Base-by-base conservation (phyloP, 305 asterid species). In the Fraxinus albicans region DNA sequence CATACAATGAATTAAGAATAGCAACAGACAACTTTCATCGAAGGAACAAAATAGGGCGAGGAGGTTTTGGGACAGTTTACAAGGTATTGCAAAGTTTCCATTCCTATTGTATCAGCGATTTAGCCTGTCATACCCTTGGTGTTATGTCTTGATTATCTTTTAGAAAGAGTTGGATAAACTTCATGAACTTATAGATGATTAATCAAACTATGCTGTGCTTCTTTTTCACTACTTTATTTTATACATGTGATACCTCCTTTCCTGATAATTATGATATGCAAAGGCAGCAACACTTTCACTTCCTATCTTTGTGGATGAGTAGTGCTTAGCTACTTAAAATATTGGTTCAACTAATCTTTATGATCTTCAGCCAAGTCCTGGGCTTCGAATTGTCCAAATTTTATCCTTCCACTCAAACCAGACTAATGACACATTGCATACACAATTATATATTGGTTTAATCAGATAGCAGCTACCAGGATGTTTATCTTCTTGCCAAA, bases 61-160 rank as follows among this genome's bases (percentile, higher is more conserved):
- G 98, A 86, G 98, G 98, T 83, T 95, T 94, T 80, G 98, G 98
- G 69, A 91, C 89, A 65, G 98, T 95, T 83, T 95, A 91, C 89
- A 95, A 95, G 98, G 98, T 95, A 90, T 79, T 67, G 17, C 77
- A 60, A 38, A 79, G 70, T 55, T 17, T 33, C 74, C 58, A 58
- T 58, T 47, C 50, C 63, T 78, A 72, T 77, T 6, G 19, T 69
- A 21, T 12, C 15, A 76, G 60, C 80, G 73, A 33, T n/a, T 36
- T 63, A 67, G 70, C 65, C 47, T 83, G 83, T 79, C 53, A 23
- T 58, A 55, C 53, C 77, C 35, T 27, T 76, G 79, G 75, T 77
- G 83, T 82, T 80, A 69, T 73, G 27, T 76, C 80, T 80, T 53
- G 76, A 50, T 78, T 83, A 80, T 47, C 50, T 69, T 58, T 76